phyloP scores from a whole-genome alignment of 257 asterid species.

The Apocynum venetum region DNA sequence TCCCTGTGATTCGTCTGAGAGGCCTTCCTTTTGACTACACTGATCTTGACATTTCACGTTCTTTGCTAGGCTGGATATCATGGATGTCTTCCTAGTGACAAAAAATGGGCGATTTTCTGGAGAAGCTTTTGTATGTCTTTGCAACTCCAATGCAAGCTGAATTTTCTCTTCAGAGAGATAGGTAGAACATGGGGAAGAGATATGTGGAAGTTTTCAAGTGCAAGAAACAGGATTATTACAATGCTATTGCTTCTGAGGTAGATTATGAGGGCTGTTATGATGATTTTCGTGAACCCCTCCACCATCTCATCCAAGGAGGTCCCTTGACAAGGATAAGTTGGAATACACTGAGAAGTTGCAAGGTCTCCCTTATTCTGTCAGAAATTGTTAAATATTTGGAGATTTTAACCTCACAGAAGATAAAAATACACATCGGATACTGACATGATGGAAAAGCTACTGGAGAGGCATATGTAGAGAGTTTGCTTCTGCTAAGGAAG shows the following conservation, averaged over 20 bases:
- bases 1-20: conserved; percentile 86
- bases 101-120: conserved; percentile 84
- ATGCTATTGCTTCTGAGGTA: conserved; percentile 86
- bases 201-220: conserved; percentile 95
- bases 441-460: conserved; percentile 89
- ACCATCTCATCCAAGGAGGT: conserved; percentile 60
- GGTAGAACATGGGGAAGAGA: conserved; percentile 92
- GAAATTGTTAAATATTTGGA: conserved; percentile 70
- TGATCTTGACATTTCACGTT: conserved; percentile 73
- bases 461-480: conserved; percentile 90
- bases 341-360: conserved; percentile 88
- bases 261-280: conserved; percentile 51
- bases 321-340: conserved; percentile 72
- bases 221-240: conserved; percentile 86
- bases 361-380: conserved; percentile 80
- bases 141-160: conserved; percentile 84
- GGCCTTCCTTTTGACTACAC: conserved; percentile 92
- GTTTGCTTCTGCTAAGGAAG: conserved; percentile 70
- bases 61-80: conserved; percentile 83
- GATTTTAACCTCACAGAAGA: conserved; percentile 58
- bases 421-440: conserved; percentile 57
- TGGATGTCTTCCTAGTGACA: conserved; percentile 77
- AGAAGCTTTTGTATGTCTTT: conserved; percentile 80
- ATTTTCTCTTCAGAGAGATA: conserved; percentile 71
- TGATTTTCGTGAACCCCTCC: conserved; percentile 50